phyloP scores from a whole-genome alignment of 2,329 filamentous ascomycete species.

The Aspergillus sp. region DNA sequence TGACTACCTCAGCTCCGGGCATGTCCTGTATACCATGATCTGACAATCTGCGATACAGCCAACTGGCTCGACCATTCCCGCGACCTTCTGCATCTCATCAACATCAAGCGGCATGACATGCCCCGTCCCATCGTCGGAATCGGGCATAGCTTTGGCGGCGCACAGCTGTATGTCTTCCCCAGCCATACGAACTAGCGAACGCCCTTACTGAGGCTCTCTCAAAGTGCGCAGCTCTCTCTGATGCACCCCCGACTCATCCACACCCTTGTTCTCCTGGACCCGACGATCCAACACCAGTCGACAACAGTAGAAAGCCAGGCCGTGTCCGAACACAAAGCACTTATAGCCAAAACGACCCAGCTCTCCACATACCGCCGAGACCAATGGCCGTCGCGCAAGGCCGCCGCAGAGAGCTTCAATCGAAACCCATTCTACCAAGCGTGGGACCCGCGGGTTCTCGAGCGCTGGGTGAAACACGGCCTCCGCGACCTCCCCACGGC shows the following conservation, averaged over 20 bases:
- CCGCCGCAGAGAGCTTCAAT: constrained; percentile 57
- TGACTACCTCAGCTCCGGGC: constrained; percentile 4
- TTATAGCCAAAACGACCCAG: constrained; percentile 30
- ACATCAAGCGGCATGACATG: constrained; percentile 69
- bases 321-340: constrained; percentile 12
- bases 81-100: constrained; percentile 77
- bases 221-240: constrained; percentile 54
- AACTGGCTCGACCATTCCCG: constrained; percentile 78
- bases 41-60: constrained; percentile 41
- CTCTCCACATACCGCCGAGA: constrained; percentile 67
- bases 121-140: constrained; percentile 73
- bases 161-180: constrained; percentile 50
- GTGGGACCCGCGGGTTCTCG: constrained; percentile 75
- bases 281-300: constrained; percentile 55
- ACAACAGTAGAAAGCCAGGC: constrained; percentile 26
- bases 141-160: constrained; percentile 82
- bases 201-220: background rate
- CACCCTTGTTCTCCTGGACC: constrained; percentile 70
- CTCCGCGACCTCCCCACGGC: constrained; percentile 63
- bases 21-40: constrained; percentile 2
- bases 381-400: constrained; percentile 66
- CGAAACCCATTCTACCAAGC: constrained; percentile 65
- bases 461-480: constrained; percentile 63
- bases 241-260: constrained; percentile 74
- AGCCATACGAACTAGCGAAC: too few species aligned